Percentiles rank a stretch among this genome's conserved stretches.
These are phyloP conservation scores for Sporothrix phasma DNA, from an alignment of 2,329 filamentous ascomycete species.

Conservation along the genomic window DNA sequence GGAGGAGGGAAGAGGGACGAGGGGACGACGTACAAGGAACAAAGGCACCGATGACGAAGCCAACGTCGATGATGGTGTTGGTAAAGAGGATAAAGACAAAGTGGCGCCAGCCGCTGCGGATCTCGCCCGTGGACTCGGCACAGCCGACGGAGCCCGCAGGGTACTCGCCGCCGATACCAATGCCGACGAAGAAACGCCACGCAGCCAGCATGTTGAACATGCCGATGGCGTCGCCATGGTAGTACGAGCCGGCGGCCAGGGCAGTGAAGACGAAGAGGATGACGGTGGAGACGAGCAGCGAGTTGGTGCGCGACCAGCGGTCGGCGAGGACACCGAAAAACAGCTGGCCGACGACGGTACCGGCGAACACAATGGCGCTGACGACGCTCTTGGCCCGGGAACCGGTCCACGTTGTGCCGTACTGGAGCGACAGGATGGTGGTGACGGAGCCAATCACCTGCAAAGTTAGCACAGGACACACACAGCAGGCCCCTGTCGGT, in stretches of 20 bases:
- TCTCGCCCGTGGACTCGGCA: slow-evolving; percentile 73
- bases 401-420: slow-evolving; percentile 56
- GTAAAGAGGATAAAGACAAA: slow-evolving; percentile 68
- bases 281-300: slow-evolving; percentile 68
- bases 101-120: slow-evolving; percentile 73
- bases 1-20: neutral
- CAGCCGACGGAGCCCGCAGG: slow-evolving; percentile 75
- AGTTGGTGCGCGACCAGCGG: slow-evolving; percentile 74
- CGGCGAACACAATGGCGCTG: slow-evolving; percentile 73
- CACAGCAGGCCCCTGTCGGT: too few species aligned
- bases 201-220: slow-evolving; percentile 69
- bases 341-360: slow-evolving; percentile 70
- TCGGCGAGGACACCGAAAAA: slow-evolving; percentile 74
- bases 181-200: slow-evolving; percentile 72
- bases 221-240: slow-evolving; percentile 54
- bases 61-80: slow-evolving; percentile 33
- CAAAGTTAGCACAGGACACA: neutral
- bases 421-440: slow-evolving; percentile 61
- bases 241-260: slow-evolving; percentile 67
- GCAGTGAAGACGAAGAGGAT: slow-evolving; percentile 81
- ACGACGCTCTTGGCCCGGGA: slow-evolving; percentile 66
- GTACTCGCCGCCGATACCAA: slow-evolving; percentile 76
- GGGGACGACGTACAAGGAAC: slow-evolving; percentile 42
- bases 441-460: slow-evolving; percentile 81
- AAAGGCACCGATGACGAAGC: slow-evolving; percentile 72